A percentile compares a stretch with the other conserved stretches of the same genome.
Evolutionary conservation across 2,329 filamentous ascomycete species (phyloP).

Genomic region (Fusarium protoensiforme): DNA sequence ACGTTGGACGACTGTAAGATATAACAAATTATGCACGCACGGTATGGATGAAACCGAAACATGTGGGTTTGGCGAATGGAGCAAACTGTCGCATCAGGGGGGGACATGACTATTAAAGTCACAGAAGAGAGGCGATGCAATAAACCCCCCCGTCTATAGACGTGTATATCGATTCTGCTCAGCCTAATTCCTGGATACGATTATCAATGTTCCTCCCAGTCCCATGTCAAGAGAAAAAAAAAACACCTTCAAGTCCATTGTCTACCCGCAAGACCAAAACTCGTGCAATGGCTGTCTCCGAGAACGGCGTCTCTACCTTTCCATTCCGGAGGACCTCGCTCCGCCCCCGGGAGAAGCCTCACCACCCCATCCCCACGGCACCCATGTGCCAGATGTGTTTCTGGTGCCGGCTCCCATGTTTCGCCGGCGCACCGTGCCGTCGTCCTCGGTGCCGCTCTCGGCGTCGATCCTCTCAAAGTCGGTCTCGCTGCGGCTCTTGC

Average conservation of each 20-base stretch:
- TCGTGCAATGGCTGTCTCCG: constrained; percentile 40
- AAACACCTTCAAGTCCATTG: constrained; percentile 13
- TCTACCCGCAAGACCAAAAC: constrained; percentile 39
- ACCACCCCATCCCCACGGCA: constrained; percentile 60
- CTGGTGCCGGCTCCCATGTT: constrained; percentile 38
- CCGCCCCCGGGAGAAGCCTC: constrained; percentile 22
- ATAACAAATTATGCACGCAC: not conserved
- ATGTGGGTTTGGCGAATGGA: constrained; percentile 21
- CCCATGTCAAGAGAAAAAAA: constrained; percentile 26
- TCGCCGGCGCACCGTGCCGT: constrained; percentile 50
- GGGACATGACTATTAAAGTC: too few species aligned
- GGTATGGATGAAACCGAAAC: constrained; percentile 1
- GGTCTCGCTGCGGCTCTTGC: constrained; percentile 84
- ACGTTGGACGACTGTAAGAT: constrained; percentile 23
- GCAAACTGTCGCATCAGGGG: constrained; percentile 1
- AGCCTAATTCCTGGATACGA: not conserved
- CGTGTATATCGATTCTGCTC: constrained; percentile 17
- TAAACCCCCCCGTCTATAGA: constrained; percentile 21
- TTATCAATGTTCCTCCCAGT: not conserved
- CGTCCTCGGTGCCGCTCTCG: constrained; percentile 72
- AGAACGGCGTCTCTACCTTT: constrained; percentile 46
- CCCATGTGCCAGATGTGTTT: constrained; percentile 55
- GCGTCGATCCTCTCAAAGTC: constrained; percentile 92
- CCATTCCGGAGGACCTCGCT: constrained; percentile 51
- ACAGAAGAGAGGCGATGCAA: constrained; percentile 9